These are phyloP conservation scores for Saccharomycopsis babjevae DNA, from an alignment of 805 yeast genomes.

Conservation along the genomic window DNA sequence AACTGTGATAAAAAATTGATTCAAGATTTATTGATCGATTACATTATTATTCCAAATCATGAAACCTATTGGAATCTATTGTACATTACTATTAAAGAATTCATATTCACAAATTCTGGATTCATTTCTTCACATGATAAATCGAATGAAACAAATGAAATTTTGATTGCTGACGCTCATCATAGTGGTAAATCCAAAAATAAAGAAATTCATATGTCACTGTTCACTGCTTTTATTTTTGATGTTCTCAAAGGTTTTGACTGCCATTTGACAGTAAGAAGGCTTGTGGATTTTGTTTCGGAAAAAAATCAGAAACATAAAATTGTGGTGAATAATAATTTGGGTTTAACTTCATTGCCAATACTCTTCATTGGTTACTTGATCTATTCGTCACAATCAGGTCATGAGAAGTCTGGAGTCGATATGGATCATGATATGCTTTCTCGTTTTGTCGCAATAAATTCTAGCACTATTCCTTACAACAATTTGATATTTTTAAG, in stretches of 20 bases:
- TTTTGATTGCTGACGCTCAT: neutral
- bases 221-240: neutral
- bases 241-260: neutral
- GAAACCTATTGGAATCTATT: constrained; percentile 37
- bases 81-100: constrained; percentile 38
- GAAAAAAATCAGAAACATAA: constrained; percentile 19
- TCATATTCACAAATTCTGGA: constrained; percentile 23
- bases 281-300: neutral
- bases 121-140: constrained; percentile 11
- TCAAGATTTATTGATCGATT: constrained; percentile 39
- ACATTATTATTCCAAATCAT: constrained; percentile 33
- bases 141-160: neutral
- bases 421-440: constrained; percentile 11
- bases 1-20: constrained; percentile 40
- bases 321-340: constrained; percentile 35
- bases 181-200: neutral
- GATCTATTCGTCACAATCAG: constrained; percentile 16
- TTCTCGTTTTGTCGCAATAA: constrained; percentile 14
- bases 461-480: constrained; percentile 16
- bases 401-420: constrained; percentile 23
- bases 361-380: constrained; percentile 29
- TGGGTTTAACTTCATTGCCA: constrained; percentile 43
- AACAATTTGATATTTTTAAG: constrained; percentile 19
- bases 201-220: neutral
- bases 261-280: neutral